These are phyloP conservation scores for Termitomyces sp. DNA, from an alignment of 768 basidiomycete genomes.

Conservation along the genomic window DNA sequence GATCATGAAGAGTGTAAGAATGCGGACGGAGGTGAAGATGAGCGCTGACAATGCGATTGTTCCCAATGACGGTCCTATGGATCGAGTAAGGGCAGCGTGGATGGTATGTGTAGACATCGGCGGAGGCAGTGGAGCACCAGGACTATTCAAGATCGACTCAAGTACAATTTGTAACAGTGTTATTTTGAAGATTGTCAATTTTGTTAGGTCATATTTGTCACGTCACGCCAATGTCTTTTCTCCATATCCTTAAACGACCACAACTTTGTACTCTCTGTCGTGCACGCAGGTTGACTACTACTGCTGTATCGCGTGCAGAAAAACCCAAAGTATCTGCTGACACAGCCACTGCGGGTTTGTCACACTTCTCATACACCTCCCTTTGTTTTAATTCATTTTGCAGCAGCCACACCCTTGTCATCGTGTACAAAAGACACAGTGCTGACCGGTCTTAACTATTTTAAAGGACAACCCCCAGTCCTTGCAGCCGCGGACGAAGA, in stretches of 20 bases:
- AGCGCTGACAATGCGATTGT: conserved; percentile 73
- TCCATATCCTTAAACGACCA: conserved; percentile 18
- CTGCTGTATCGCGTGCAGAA: conserved; percentile 2
- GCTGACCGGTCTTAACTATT: conserved; percentile 74
- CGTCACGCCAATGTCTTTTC: conserved; percentile 20
- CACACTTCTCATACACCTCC: background rate
- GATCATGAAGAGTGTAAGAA: conserved; percentile 44
- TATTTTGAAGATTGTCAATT: background rate
- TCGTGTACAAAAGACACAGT: conserved; percentile 70
- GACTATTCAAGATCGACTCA: too few relatives aligned
- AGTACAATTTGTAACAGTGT: too few relatives aligned
- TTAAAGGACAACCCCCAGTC: conserved; percentile 77
- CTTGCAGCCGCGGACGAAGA: conserved; percentile 74
- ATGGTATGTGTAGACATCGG: conserved; percentile 66
- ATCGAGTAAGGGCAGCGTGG: conserved; percentile 71
- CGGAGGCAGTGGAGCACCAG: conserved; percentile 32
- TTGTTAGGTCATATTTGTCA: conserved; percentile 7
- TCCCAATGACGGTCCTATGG: conserved; percentile 79
- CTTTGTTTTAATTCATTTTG: background rate
- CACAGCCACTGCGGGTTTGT: conserved; percentile 2
- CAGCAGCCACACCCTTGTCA: conserved; percentile 34
- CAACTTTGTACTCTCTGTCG: conserved; percentile 10
- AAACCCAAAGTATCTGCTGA: conserved; percentile 8
- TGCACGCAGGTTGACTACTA: conserved; percentile 11
- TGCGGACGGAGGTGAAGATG: conserved; percentile 64